Base-by-base conservation (phyloP, 805 yeast genomes). In the Tetrapisispora nanseiensis region DNA sequence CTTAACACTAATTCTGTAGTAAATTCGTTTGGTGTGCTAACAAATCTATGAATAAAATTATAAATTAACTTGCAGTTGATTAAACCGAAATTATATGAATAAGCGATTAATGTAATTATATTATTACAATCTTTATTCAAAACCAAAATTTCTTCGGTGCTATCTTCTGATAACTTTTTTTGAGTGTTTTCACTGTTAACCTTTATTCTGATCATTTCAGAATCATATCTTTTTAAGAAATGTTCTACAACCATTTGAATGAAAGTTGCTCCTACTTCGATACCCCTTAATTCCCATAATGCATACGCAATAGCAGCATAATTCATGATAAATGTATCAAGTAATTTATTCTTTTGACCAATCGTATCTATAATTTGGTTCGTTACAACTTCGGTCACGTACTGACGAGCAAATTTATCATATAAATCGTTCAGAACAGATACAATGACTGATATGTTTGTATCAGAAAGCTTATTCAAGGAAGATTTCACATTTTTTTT, bases 231-330 rank as follows among this genome's bases (percentile, higher is more conserved):
- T 3, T 53, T 52, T 29, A 81, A 79, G 51, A 84, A 77, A 43
- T 68, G 71, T 46, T 85, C 95, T n/a, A 89, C 83, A 42, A 84
- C 57, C 0, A 76, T 69, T 57, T 92, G 98, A 27, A 87, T 70
- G 45, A 87, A 81, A 51, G 68, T 74, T 0, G 97, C 98, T 46
- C 95, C 97, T 59, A 86, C 82, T 47, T 86, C 95, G 30, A 80
- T 76, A 18, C 98, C 97, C 51, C 84, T 83, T 18, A 79, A 55
- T 46, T 83, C 72, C 63, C 83, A 86, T 20, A 92, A 59, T 1
- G 95, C 81, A 19, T 80, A 80, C 2, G 80, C 74, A 7, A 86
- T 69, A 6, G 86, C 80, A 1, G 95, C 82, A 59, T 90, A 89
- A 26, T 85, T 69, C 46, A 82, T 74, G 31, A 89, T 76, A 57